phyloP scores from a whole-genome alignment of 129 eudicot species.

The Ambrosia trifida region DNA sequence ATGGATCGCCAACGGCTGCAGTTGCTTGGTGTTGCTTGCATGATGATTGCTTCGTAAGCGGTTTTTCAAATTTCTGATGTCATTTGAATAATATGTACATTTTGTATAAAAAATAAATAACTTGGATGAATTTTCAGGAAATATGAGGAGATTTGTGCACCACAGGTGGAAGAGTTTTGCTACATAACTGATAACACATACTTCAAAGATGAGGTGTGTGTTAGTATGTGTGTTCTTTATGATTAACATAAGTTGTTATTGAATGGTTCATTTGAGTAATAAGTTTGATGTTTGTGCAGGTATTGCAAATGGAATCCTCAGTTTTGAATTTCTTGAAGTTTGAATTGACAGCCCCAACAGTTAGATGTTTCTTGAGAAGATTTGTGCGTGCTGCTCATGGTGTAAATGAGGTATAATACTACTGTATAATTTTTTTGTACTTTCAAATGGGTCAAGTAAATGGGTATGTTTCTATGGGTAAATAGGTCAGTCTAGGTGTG shows the following conservation, averaged over 20 bases:
- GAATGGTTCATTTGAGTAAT: constrained; percentile 12
- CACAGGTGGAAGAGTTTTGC: constrained; percentile 97
- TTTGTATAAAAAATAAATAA: background rate
- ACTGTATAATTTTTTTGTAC: background rate
- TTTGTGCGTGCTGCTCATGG: constrained; percentile 92
- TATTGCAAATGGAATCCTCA: constrained; percentile 82
- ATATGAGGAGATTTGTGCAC: constrained; percentile 97
- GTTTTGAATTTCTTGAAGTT: constrained; percentile 88
- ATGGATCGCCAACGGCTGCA: constrained; percentile 90
- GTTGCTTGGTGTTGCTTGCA: constrained; percentile 92
- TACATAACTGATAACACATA: constrained; percentile 96
- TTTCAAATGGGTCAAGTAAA: background rate
- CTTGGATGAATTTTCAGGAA: constrained; percentile 50
- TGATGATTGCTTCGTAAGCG: constrained; percentile 98
- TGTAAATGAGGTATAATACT: constrained; percentile 58
- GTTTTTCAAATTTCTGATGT: background rate
- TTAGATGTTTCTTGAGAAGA: constrained; percentile 89
- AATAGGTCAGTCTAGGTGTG: background rate
- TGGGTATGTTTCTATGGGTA: too few species aligned
- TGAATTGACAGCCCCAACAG: constrained; percentile 91
- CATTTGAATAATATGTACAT: background rate
- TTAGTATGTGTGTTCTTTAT: background rate
- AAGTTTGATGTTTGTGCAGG: constrained; percentile 42
- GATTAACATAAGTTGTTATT: background rate
- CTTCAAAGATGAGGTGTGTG: constrained; percentile 81